phyloP scores from a whole-genome alignment of 305 asterid species.

The Striga hermonthica region DNA sequence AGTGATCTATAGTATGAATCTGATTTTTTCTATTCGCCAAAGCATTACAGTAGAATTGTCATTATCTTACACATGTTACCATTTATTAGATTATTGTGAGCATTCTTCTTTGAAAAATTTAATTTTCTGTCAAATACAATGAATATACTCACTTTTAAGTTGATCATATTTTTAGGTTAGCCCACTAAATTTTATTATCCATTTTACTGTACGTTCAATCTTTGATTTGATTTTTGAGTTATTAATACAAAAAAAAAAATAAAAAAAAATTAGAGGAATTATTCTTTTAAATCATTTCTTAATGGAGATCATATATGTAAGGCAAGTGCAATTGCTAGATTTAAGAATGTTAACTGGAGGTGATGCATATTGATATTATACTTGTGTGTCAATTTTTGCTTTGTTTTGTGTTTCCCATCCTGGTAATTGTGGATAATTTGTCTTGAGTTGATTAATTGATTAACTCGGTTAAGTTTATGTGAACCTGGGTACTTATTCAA shows the following conservation, averaged over 20 bases:
- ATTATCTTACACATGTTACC: too few species aligned
- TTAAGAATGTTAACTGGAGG: not conserved
- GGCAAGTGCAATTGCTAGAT: slow-evolving; percentile 16
- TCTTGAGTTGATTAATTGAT: slow-evolving; percentile 2
- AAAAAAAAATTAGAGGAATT: not conserved
- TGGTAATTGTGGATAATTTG: slow-evolving; percentile 1
- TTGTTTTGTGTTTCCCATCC: slow-evolving; percentile 11
- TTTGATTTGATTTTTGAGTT: slow-evolving; percentile 16
- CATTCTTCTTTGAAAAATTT: too few species aligned
- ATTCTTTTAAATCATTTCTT: slow-evolving; percentile 7
- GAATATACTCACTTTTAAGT: too few species aligned
- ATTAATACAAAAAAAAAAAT: too few species aligned
- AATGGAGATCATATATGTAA: not conserved
- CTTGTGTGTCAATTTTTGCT: slow-evolving; percentile 11
- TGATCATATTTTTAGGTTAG: too few species aligned
- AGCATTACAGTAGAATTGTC: too few species aligned
- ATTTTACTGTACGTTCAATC: slow-evolving; percentile 47
- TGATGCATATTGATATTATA: slow-evolving; percentile 9
- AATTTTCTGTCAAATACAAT: too few species aligned
- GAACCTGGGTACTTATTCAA: slow-evolving; percentile 10
- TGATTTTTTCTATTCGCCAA: too few species aligned
- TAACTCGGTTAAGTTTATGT: not conserved
- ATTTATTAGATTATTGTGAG: too few species aligned
- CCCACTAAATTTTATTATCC: too few species aligned
- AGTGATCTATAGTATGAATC: too few species aligned